Conservation (phyloP, 2,329 filamentous ascomycete genomes). For the Fusarium penzigii region DNA sequence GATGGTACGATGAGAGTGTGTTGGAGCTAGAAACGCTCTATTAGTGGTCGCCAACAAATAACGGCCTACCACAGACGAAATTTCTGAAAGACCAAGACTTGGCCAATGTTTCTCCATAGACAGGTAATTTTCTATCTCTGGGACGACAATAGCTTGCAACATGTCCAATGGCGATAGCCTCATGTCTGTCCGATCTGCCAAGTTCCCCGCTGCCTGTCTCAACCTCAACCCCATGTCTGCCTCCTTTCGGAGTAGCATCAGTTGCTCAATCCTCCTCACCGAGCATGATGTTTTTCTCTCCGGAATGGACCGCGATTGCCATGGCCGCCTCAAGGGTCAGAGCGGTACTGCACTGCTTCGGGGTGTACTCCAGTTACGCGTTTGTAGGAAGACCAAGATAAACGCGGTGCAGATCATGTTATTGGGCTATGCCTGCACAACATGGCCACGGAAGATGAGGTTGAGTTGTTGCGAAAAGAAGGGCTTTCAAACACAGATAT, state of each 20-base stretch:
- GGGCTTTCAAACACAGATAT: conserved; percentile 81
- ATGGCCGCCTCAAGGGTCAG: conserved; percentile 49
- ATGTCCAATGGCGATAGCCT: too few species aligned
- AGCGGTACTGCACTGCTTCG: conserved; percentile 82
- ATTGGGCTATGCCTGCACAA: conserved; percentile 79
- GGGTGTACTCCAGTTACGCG: conserved; percentile 77
- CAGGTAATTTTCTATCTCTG: too few species aligned
- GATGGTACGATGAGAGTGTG: too few species aligned
- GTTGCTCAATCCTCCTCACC: conserved; percentile 71
- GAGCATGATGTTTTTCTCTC: conserved; percentile 78
- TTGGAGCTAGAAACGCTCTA: too few species aligned
- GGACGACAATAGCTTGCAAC: too few species aligned
- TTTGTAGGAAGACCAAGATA: conserved; percentile 89
- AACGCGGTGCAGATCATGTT: conserved; percentile 89
- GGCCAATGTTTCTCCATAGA: too few species aligned
- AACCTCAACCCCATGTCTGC: conserved; percentile 60
- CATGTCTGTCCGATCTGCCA: too few species aligned
- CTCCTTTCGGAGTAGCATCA: conserved; percentile 75
- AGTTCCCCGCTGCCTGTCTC: too few species aligned
- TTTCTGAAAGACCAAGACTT: too few species aligned
- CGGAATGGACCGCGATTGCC: conserved; percentile 73
- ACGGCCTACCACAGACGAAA: too few species aligned
- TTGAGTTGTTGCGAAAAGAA: conserved; percentile 82
- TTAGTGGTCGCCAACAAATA: too few species aligned
- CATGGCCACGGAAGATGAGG: conserved; percentile 94